Conservation (phyloP, 73 alveolate species). For the Uronychia setigera region DNA sequence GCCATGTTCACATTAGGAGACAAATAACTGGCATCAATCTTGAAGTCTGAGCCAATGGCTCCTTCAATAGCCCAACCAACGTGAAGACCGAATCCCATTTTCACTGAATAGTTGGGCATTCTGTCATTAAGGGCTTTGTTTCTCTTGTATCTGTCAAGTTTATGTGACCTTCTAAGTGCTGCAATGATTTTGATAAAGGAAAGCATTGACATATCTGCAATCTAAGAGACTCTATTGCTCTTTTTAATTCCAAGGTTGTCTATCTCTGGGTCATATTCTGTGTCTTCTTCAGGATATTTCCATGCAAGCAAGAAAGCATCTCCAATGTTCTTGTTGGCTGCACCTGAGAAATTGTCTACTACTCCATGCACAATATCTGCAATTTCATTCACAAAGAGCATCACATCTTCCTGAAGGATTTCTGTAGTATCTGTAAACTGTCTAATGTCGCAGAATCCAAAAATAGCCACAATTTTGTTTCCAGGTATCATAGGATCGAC, state of each 20-base stretch:
- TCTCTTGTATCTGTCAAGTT: conserved; percentile 78
- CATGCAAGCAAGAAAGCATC: conserved; percentile 99
- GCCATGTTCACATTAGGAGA: conserved; percentile 95
- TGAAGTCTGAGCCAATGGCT: conserved; percentile 92
- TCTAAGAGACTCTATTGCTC: conserved; percentile 74
- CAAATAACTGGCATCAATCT: conserved; percentile 91
- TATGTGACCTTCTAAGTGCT: conserved; percentile 83
- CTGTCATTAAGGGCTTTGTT: conserved; percentile 72
- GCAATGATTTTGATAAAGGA: conserved; percentile 94
- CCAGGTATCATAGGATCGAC: conserved; percentile 98
- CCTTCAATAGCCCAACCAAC: conserved; percentile 99
- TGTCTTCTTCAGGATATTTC: conserved; percentile 89
- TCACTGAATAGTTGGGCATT: conserved; percentile 84
- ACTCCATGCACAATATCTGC: conserved; percentile 98
- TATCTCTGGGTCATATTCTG: conserved; percentile 24
- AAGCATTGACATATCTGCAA: conserved; percentile 94
- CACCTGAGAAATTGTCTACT: conserved; percentile 94
- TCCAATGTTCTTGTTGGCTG: conserved; percentile 99
- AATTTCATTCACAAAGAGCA: conserved; percentile 98
- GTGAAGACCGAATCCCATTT: conserved; percentile 97
- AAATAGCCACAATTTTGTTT: conserved; percentile 87
- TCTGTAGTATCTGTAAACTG: conserved; percentile 93
- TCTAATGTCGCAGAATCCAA: conserved; percentile 95
- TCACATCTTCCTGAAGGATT: conserved; percentile 94
- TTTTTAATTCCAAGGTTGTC: conserved; percentile 52